Base-by-base conservation (phyloP, 2,329 filamentous ascomycete genomes). In the Davidsoniella eucalypti region DNA sequence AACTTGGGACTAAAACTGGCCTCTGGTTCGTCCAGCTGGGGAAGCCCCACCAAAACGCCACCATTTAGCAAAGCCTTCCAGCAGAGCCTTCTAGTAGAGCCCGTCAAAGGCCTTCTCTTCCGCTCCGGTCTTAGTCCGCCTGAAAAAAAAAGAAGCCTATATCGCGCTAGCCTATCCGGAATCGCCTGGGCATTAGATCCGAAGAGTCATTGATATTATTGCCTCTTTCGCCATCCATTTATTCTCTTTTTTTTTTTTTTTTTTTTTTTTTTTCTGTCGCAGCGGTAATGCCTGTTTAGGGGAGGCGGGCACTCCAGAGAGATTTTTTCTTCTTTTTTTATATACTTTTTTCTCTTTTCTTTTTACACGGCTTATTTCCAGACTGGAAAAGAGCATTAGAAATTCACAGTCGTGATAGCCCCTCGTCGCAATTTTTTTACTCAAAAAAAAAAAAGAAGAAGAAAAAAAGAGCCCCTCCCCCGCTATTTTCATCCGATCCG, bases 11-110 rank as follows among this genome's bases (percentile, higher is more conserved):
- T 29, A 29, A 9, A 29, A 10, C 7, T 29, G 26, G 26, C 26
- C 26, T 29, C 26, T 10, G 10, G 10, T 29, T 29, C 7, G 26
- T 29, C 26, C 26, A 29, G 2, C 62, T 59, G 56, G 59, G 10
- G 23, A 12, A 37, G 44, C 44, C 44, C 44, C 44, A 38, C 44
- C 44, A 23, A 7, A 18, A 16, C 26, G 17, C 18, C 44, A 47
- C 9, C 23, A 21, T 47, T 36, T 39, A 37, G 26, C 29, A 9
- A 47, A 21, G 21, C 21, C 21, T 21, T 21, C 21, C 21, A 21
- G 21, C 21, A 21, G 21, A 21, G 21, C 3, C 17, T 18, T 18
- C 3, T 21, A 21, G 21, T 21, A 21, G 21, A 21, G 21, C 21
- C 21, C 4, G n/a, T n/a, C n/a, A n/a, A n/a, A n/a, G n/a, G n/a